Conservation (phyloP, 768 basidiomycete genomes). For the Pleurotus salmoneostramineus region DNA sequence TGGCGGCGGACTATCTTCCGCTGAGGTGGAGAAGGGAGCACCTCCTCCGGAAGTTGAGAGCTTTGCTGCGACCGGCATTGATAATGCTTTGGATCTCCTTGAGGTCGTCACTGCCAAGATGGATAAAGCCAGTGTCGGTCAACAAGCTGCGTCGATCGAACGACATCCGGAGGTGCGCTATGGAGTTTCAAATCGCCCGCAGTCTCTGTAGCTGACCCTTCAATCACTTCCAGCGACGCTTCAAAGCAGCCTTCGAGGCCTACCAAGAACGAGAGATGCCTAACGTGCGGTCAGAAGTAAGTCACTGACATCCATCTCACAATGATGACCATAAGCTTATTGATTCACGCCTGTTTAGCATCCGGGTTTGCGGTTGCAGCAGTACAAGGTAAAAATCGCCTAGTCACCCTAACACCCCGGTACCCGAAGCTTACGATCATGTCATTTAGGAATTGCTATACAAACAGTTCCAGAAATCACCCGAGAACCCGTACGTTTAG, state of each 20-base stretch:
- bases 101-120: slow-evolving; percentile 88
- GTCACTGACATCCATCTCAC: slow-evolving; percentile 17
- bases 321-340: too few species aligned
- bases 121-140: slow-evolving; percentile 89
- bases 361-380: slow-evolving; percentile 86
- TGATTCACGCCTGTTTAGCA: slow-evolving; percentile 42
- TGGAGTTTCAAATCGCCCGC: not conserved
- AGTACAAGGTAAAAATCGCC: slow-evolving; percentile 87
- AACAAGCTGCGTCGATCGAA: slow-evolving; percentile 83
- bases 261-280: slow-evolving; percentile 88
- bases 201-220: slow-evolving; percentile 5
- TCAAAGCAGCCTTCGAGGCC: slow-evolving; percentile 91
- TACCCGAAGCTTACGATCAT: too few species aligned
- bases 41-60: slow-evolving; percentile 46
- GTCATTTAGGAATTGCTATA: slow-evolving; percentile 80
- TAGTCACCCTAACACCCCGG: slow-evolving; percentile 3
- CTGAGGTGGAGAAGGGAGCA: slow-evolving; percentile 17
- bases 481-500: slow-evolving; percentile 83
- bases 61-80: slow-evolving; percentile 82
- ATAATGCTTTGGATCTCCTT: slow-evolving; percentile 85
- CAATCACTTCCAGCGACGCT: slow-evolving; percentile 60
- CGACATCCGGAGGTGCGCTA: slow-evolving; percentile 82
- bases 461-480: slow-evolving; percentile 96
- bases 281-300: slow-evolving; percentile 67
- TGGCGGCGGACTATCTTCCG: slow-evolving; percentile 44